Evolutionary conservation across 495 filamentous ascomycete species (phyloP).

Genomic region (Aspergillus incahuasiensis): DNA sequence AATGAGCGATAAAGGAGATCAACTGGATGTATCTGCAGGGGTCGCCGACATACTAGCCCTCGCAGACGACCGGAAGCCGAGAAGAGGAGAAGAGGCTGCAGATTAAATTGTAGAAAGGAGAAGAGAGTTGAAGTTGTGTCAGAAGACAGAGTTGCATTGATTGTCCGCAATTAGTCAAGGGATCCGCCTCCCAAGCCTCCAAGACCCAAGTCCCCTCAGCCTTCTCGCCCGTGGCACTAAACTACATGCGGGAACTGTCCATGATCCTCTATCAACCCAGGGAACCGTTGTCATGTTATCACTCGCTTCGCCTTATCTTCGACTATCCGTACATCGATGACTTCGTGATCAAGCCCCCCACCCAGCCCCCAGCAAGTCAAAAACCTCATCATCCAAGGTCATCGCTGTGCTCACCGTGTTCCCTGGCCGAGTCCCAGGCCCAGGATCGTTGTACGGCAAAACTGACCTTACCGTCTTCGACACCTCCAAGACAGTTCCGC

Average conservation of each 20-base stretch:
- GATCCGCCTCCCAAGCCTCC: not conserved
- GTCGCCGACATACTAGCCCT: slow-evolving; percentile 23
- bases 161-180: not conserved
- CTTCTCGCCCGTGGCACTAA: too few relatives aligned
- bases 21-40: slow-evolving; percentile 16
- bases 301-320: not conserved
- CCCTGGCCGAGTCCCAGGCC: slow-evolving; percentile 44
- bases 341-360: slow-evolving; percentile 35
- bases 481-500: slow-evolving; percentile 57
- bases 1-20: slow-evolving; percentile 16
- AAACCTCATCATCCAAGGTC: slow-evolving; percentile 40
- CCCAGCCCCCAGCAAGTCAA: slow-evolving; percentile 36
- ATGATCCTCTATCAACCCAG: too few relatives aligned
- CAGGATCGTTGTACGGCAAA: slow-evolving; percentile 52
- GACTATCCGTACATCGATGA: too few relatives aligned
- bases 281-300: not conserved
- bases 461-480: slow-evolving; percentile 52
- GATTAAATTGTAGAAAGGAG: not conserved
- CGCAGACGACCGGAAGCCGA: slow-evolving; percentile 17
- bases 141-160: not conserved
- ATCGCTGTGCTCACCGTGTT: slow-evolving; percentile 39
- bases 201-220: not conserved
- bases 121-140: not conserved
- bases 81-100: not conserved
- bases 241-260: too few relatives aligned